Conservation (phyloP, 129 eudicot species). For the Tagetes patula region DNA sequence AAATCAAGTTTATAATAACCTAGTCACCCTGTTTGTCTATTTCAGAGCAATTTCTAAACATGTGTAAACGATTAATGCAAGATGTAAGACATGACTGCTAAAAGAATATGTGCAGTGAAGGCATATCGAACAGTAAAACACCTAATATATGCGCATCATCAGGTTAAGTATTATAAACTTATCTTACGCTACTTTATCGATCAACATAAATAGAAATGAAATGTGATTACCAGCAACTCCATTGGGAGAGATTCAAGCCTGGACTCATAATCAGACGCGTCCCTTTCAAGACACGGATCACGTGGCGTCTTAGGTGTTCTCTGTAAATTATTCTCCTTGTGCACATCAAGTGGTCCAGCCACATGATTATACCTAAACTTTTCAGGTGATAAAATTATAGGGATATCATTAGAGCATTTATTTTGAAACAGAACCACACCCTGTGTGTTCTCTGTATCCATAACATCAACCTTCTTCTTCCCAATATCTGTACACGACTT, state of each 20-base stretch:
- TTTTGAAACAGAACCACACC: constrained; percentile 15
- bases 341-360: constrained; percentile 36
- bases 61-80: neutral
- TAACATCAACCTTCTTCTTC: constrained; percentile 64
- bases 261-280: constrained; percentile 47
- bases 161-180: neutral
- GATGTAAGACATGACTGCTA: neutral
- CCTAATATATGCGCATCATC: neutral
- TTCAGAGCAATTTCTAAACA: neutral
- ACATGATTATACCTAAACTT: constrained; percentile 37
- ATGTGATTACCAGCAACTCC: constrained; percentile 73
- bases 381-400: constrained; percentile 53
- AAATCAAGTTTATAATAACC: neutral
- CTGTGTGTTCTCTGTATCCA: constrained; percentile 40
- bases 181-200: neutral
- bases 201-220: neutral
- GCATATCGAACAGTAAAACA: neutral
- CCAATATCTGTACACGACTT: constrained; percentile 62
- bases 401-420: constrained; percentile 30
- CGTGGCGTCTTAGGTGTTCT: constrained; percentile 72
- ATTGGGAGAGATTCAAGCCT: constrained; percentile 88
- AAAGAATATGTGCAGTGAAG: constrained; percentile 6
- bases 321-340: constrained; percentile 43
- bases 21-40: neutral
- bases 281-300: constrained; percentile 27